Evolutionary conservation across 345 rosid species (phyloP).

Genomic region (Limnanthes douglasii): DNA sequence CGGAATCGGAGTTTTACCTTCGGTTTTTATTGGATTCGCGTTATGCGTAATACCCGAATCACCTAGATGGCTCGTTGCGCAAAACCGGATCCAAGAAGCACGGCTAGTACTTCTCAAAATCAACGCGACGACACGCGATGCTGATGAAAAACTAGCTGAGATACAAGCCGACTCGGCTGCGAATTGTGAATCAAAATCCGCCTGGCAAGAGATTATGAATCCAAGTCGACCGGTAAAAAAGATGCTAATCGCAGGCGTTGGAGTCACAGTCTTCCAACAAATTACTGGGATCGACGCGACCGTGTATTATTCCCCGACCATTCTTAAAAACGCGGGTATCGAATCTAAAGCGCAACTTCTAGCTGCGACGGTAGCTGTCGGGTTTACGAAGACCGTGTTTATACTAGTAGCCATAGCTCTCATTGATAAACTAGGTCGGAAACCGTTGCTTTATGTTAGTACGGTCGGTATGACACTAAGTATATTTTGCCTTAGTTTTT

Average conservation of each 20-base stretch:
- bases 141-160: constrained; percentile 38
- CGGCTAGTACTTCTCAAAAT: constrained; percentile 34
- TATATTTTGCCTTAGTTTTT: constrained; percentile 22
- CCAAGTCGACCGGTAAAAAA: constrained; percentile 30
- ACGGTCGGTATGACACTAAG: constrained; percentile 33
- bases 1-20: constrained; percentile 43
- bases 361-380: constrained; percentile 59
- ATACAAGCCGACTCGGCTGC: constrained; percentile 29
- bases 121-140: constrained; percentile 25
- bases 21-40: constrained; percentile 32
- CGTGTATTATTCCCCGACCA: constrained; percentile 60
- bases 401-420: constrained; percentile 41
- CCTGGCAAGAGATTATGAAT: constrained; percentile 32
- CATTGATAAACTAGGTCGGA: constrained; percentile 46
- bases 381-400: constrained; percentile 41
- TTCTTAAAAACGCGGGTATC: constrained; percentile 38
- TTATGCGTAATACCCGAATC: constrained; percentile 24
- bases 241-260: constrained; percentile 44
- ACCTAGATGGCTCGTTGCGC: constrained; percentile 56
- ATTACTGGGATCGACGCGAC: constrained; percentile 53
- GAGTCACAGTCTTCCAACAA: constrained; percentile 59
- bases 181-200: constrained; percentile 12
- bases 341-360: constrained; percentile 24
- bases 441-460: constrained; percentile 46
- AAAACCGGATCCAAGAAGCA: constrained; percentile 32